Evolutionary conservation across 2,329 filamentous ascomycete genomes (phyloP), one percentile per base, ranked within the genome.

Genomic region (Scedosporium minutisporum): DNA sequence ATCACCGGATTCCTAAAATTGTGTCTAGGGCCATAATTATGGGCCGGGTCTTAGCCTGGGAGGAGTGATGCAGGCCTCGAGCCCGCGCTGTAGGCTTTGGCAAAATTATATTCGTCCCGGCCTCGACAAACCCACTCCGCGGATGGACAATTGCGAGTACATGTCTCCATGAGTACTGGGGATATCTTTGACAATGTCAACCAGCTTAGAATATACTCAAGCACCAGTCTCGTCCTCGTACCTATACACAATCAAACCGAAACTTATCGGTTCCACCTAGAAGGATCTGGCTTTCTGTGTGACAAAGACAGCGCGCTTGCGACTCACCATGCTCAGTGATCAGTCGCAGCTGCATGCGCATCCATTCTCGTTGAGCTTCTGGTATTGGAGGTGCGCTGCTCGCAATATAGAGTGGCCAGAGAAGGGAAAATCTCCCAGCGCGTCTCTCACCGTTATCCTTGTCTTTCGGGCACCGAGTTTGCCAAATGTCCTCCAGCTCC

Each of bases 321-420:
- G 61, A n/a, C 51, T 65, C 64, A 33, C 64, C 64, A 27, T 58
- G 29, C 41, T 65, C 63, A 12, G 63, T 61, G 9, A 65, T 57
- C 10, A 60, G 18, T n/a, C 29, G 58, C 23, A 65, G 38, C 25
- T 65, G 64, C 57, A 55, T 46, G 12, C 61, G 63, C 59, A 65
- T 63, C 64, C 64, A 65, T 25, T 57, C 46, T 21, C 63, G 58
- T 48, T 64, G 61, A 46, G 18, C 42, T 38, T 62, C 60, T n/a
- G 63, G 61, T 27, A 64, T 41, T 4, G 44, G 55, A 2, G 57
- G n/a, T 25, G 62, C 44, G 63, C 63, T 62, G 23, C 58, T 62
- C 16, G 61, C 63, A 27, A 65, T 53, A 59, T 63, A 41, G 5
- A 65, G 57, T n/a, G 64, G 64, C 64, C 64, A 65, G 18, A 65